Evolutionary conservation across 345 rosid species (phyloP).

Genomic region (Sisymbrium irio): DNA sequence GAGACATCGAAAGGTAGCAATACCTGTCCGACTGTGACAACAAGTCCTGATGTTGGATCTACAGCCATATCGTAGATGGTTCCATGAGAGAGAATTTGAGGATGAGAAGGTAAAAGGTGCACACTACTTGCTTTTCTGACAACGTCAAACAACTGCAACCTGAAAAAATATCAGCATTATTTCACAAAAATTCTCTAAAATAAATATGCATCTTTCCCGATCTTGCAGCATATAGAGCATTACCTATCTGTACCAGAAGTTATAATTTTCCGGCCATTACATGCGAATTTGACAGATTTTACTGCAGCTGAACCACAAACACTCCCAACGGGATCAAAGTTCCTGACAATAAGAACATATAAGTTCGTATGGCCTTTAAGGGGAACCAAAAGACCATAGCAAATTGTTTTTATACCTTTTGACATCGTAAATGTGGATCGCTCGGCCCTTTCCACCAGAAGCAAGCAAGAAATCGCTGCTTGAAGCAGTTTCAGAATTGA

Average conservation of each 20-base stretch:
- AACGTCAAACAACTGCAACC: conserved; percentile 65
- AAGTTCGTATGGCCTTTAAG: conserved; percentile 20
- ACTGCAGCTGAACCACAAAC: conserved; percentile 73
- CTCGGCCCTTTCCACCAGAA: conserved; percentile 71
- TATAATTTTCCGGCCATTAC: conserved; percentile 52
- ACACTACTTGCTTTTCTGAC: conserved; percentile 35
- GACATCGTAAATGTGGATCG: conserved; percentile 69
- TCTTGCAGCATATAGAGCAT: neutral
- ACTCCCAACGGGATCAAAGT: conserved; percentile 60
- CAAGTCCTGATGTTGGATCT: conserved; percentile 60
- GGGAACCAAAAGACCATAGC: conserved; percentile 17
- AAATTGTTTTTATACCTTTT: conserved; percentile 47
- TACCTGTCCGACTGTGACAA: conserved; percentile 83
- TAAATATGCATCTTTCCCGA: neutral
- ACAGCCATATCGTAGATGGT: conserved; percentile 78
- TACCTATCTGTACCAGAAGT: conserved; percentile 90
- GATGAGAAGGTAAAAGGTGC: conserved; percentile 53
- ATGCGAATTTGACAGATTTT: conserved; percentile 63
- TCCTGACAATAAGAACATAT: conserved; percentile 46
- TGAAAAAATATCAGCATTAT: conserved; percentile 27
- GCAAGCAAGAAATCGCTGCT: conserved; percentile 57
- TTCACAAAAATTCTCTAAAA: neutral
- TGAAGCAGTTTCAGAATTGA: conserved; percentile 34
- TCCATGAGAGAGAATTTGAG: conserved; percentile 69
- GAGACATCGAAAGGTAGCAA: conserved; percentile 5